phyloP scores from a whole-genome alignment of 2,329 filamentous ascomycete genomes.

The Alternaria brassicae region DNA sequence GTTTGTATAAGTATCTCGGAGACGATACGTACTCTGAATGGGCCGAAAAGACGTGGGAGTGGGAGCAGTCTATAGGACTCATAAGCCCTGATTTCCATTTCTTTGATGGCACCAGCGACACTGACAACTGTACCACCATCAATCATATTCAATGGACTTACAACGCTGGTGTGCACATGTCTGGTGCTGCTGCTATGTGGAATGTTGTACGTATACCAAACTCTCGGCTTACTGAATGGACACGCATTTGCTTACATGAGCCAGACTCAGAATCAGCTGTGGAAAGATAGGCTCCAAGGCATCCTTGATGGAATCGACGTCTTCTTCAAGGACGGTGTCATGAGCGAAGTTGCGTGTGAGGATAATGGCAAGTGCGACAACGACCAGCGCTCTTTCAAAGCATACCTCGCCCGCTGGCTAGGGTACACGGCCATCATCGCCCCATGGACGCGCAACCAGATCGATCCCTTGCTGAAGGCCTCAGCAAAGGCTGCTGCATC shows the following conservation, averaged over 20 bases:
- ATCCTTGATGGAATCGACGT: slow-evolving; percentile 51
- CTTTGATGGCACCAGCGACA: neutral
- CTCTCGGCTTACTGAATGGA: too few relatives aligned
- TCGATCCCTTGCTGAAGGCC: slow-evolving; percentile 61
- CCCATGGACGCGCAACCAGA: slow-evolving; percentile 44
- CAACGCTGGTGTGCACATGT: slow-evolving; percentile 56
- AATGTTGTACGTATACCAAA: slow-evolving; percentile 36
- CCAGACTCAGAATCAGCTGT: slow-evolving; percentile 42
- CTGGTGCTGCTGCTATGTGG: slow-evolving; percentile 58
- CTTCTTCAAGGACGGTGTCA: slow-evolving; percentile 55
- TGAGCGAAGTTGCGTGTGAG: slow-evolving; percentile 59
- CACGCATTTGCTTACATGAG: too few relatives aligned
- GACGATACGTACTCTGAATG: neutral
- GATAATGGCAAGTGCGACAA: slow-evolving; percentile 55
- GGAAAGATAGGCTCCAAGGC: slow-evolving; percentile 39
- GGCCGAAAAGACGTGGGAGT: neutral
- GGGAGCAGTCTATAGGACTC: neutral
- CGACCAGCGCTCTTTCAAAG: slow-evolving; percentile 58
- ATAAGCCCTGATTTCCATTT: neutral
- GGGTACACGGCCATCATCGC: slow-evolving; percentile 51
- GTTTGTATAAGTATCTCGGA: slow-evolving; percentile 60
- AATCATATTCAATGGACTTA: slow-evolving; percentile 58
- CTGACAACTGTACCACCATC: slow-evolving; percentile 49
- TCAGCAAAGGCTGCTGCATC: slow-evolving; percentile 64
- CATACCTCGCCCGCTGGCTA: slow-evolving; percentile 55